Conservation (phyloP, 2,329 filamentous ascomycete genomes). For the Lasiodiplodia hormozganensis region DNA sequence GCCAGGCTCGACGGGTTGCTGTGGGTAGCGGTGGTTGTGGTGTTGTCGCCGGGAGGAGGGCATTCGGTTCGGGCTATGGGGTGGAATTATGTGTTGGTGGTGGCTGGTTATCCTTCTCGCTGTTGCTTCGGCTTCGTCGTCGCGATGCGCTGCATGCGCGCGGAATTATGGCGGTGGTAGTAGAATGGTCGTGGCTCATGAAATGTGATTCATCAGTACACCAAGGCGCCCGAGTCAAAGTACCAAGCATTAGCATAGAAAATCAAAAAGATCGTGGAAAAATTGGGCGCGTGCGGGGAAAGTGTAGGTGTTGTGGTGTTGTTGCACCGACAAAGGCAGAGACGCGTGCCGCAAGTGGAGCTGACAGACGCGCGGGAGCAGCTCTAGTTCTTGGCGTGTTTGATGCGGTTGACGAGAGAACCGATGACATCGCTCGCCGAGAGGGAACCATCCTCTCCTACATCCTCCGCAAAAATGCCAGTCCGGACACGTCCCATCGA, state of each 20-base stretch:
- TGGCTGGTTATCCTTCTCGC: conserved; percentile 34
- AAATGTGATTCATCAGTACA: conserved; percentile 17
- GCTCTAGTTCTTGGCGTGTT: conserved; percentile 18
- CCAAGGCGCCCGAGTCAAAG: conserved; percentile 17
- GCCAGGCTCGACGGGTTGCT: conserved; percentile 30
- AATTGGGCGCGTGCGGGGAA: conserved; percentile 16
- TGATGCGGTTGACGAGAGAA: neutral
- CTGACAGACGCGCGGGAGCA: neutral
- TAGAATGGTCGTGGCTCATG: conserved; percentile 19
- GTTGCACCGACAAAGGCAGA: conserved; percentile 18
- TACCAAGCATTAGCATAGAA: conserved; percentile 22
- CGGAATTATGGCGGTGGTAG: neutral
- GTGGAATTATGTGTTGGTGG: conserved; percentile 23
- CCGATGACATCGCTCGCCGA: neutral
- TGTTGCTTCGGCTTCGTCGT: conserved; percentile 30
- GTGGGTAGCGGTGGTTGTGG: conserved; percentile 45
- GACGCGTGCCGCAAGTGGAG: conserved; percentile 4
- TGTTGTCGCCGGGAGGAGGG: conserved; percentile 41
- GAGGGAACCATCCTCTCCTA: neutral
- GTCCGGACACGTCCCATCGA: conserved; percentile 68
- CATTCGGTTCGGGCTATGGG: conserved; percentile 46
- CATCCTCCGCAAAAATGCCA: conserved; percentile 44
- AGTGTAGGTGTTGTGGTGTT: neutral
- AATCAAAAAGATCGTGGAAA: conserved; percentile 20
- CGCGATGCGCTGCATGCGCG: conserved; percentile 48